Percentiles rank a stretch among this genome's conserved stretches.
Conservation (phyloP, 768 basidiomycete genomes). For the Dioszegia crocea region DNA sequence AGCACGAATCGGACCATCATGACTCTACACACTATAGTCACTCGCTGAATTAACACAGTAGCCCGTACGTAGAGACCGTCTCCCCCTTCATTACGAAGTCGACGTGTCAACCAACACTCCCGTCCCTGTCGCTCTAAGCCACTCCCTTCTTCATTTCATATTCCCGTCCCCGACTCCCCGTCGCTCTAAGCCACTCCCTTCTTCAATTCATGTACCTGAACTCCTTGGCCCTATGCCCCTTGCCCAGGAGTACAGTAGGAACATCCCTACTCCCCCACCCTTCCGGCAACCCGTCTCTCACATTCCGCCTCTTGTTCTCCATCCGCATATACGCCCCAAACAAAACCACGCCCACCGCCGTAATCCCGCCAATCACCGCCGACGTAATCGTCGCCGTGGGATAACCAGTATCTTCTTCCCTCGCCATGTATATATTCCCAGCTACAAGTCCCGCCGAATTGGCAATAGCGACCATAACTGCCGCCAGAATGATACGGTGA, state of each 20-base stretch:
- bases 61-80: too few relatives aligned
- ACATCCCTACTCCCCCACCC: conserved; percentile 52
- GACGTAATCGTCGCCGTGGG: conserved; percentile 56
- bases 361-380: conserved; percentile 56
- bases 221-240: conserved; percentile 43
- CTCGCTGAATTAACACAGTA: too few relatives aligned
- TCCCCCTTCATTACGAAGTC: too few relatives aligned
- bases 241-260: conserved; percentile 53
- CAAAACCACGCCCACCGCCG: conserved; percentile 53
- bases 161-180: too few relatives aligned
- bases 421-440: conserved; percentile 57
- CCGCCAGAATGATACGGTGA: conserved; percentile 56
- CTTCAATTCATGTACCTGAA: not conserved
- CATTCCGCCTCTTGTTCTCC: conserved; percentile 55
- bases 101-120: too few relatives aligned
- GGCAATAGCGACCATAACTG: conserved; percentile 53
- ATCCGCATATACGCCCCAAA: conserved; percentile 57
- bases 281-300: conserved; percentile 30
- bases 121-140: too few relatives aligned
- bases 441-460: conserved; percentile 54
- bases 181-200: too few relatives aligned
- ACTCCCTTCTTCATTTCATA: too few relatives aligned
- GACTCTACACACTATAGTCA: too few relatives aligned
- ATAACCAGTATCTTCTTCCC: conserved; percentile 56
- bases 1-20: too few relatives aligned